A percentile compares a stretch with the other conserved stretches of the same genome.
Evolutionary conservation across 2,329 filamentous ascomycete genomes (phyloP).

Genomic region (Cladophialophora carrionii): DNA sequence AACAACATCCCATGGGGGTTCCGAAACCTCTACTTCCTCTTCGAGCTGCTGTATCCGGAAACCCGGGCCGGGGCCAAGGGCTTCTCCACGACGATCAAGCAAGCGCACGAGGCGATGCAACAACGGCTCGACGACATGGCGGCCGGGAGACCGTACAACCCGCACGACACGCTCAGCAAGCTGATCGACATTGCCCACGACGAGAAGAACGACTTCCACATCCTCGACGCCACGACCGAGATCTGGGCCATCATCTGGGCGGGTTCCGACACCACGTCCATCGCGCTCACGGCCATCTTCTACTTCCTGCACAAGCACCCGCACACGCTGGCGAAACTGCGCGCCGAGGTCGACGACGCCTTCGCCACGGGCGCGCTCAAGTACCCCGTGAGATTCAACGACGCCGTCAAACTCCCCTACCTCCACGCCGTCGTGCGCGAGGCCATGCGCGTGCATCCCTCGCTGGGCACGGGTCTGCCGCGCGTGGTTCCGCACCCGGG

Average conservation of each 20-base stretch:
- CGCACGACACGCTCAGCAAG: constrained; percentile 28
- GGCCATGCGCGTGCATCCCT: constrained; percentile 55
- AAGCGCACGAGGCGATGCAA: constrained; percentile 27
- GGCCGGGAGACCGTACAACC: constrained; percentile 22
- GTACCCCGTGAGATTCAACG: constrained; percentile 27
- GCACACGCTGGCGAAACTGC: constrained; percentile 46
- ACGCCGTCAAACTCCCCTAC: constrained; percentile 44
- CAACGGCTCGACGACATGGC: constrained; percentile 29
- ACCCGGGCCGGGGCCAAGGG: constrained; percentile 29
- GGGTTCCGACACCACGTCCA: constrained; percentile 41
- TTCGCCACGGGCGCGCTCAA: constrained; percentile 23
- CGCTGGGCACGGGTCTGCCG: constrained; percentile 55
- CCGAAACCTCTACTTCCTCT: constrained; percentile 26
- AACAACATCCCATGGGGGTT: constrained; percentile 28
- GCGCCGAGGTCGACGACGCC: constrained; percentile 53
- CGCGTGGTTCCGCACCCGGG: constrained; percentile 53
- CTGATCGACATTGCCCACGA: constrained; percentile 25
- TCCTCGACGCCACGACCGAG: constrained; percentile 27
- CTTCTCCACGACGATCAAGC: constrained; percentile 27
- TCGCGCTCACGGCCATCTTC: constrained; percentile 42
- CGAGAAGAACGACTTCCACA: constrained; percentile 21
- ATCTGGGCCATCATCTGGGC: constrained; percentile 34
- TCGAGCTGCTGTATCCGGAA: constrained; percentile 26
- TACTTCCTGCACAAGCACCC: constrained; percentile 42
- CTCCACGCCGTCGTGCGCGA: constrained; percentile 60